These are phyloP conservation scores for Oropetium thomaeum DNA, from an alignment of 176 grass and related monocot genomes.

Conservation along the genomic window DNA sequence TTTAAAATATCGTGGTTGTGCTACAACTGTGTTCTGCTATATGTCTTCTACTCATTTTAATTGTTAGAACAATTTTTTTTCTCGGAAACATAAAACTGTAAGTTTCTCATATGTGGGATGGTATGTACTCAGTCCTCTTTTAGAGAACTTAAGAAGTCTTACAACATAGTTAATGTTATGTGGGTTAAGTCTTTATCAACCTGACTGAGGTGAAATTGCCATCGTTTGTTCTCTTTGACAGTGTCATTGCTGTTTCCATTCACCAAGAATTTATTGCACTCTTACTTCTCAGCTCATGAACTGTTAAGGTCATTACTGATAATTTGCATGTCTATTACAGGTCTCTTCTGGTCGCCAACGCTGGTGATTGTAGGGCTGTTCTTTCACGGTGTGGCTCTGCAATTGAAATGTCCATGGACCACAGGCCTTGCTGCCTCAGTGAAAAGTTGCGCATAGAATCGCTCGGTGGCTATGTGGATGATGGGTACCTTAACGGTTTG, in stretches of 20 bases:
- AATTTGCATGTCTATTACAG: conserved; percentile 30
- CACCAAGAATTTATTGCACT: background rate
- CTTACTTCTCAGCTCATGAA: background rate
- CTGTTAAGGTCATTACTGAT: background rate
- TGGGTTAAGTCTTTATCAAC: background rate
- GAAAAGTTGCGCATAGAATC: conserved; percentile 73
- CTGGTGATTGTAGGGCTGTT: conserved; percentile 90
- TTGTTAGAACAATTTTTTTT: background rate
- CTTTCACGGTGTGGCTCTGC: conserved; percentile 72
- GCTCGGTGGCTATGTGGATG: conserved; percentile 69
- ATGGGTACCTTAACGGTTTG: conserved; percentile 80
- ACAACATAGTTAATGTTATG: background rate
- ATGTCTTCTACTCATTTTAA: conserved; percentile 4
- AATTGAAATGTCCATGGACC: conserved; percentile 83
- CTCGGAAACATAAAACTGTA: conserved; percentile 12
- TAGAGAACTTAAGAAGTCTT: background rate
- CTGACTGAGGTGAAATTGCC: background rate
- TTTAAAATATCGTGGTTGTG: too few species aligned
- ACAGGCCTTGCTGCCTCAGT: conserved; percentile 61
- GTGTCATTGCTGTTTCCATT: background rate
- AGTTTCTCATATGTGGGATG: background rate
- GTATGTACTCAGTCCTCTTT: background rate
- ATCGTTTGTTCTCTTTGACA: background rate
- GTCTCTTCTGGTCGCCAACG: conserved; percentile 82
- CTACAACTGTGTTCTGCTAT: too few species aligned